Evolutionary conservation across 805 yeast species (phyloP), one percentile per base, ranked within the genome.

Genomic region (Saturnispora saitoi): DNA sequence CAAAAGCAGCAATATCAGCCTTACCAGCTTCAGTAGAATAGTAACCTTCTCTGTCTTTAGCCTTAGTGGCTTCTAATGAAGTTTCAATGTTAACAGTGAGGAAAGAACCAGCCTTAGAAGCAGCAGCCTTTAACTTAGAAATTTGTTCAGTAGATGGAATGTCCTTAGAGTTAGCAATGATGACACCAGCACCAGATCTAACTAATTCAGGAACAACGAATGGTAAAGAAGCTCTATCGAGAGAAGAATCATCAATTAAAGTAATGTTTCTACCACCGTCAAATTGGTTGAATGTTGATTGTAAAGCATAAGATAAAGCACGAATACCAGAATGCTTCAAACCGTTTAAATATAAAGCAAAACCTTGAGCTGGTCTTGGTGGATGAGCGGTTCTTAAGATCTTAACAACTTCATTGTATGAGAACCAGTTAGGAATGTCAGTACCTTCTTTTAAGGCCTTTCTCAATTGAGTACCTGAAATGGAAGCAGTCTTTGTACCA

Each of bases 371-470:
- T 51, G 75, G 78, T 69, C 97, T 81, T 54, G 98, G 96, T 49
- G 97, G 97, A 66, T 90, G 90, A 42, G 90, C 79, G 59, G 87
- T 91, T 65, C 98, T 83, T 59, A 90, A 76, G 51, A 91, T 89
- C 65, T 78, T 77, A 51, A 91, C 98, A 47, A 91, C 96, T 68
- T 90, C 97, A 3, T 96, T 96, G 70, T 90, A 90, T 4, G 96
- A 87, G 70, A 91, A 90, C 98, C 98, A 90, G 64, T 80, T 93
- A 54, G 98, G 98, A 58, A 90, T 91, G 53, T 83, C 83, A 39
- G 83, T 75, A 51, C 97, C 97, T 52, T 82, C 84, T 71, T 81
- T 82, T 64, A 90, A 78, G 56, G 91, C 80, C 67, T 83, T 81
- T 70, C 97, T 82, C 61, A 91, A 78, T 70, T 90, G 96, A 30